phyloP scores from a whole-genome alignment of 345 rosid genomes.

The Dovyalis caffra region DNA sequence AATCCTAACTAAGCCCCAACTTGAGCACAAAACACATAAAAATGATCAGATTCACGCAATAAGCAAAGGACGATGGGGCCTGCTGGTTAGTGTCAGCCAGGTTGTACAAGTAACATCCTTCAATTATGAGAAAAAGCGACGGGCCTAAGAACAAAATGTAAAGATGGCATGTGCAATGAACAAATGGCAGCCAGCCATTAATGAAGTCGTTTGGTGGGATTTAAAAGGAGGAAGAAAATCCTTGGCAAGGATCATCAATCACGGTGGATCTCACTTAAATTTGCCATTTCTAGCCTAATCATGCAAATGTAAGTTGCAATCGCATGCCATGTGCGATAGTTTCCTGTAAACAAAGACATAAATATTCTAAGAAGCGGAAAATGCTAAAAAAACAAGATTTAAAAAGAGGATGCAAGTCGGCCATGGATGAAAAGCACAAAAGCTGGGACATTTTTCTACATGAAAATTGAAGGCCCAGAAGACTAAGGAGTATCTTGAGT shows the following conservation, averaged over 20 bases:
- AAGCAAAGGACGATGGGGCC: not conserved
- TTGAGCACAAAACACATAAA: not conserved
- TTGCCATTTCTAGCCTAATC: too few relatives aligned
- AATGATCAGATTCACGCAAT: not conserved
- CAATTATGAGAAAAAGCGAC: not conserved
- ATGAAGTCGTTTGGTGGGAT: not conserved
- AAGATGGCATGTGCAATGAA: not conserved
- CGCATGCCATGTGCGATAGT: not conserved
- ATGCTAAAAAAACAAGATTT: too few relatives aligned
- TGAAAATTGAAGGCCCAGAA: not conserved
- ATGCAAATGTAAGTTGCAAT: not conserved
- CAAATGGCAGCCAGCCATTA: not conserved
- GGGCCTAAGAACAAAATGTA: not conserved
- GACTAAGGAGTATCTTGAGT: not conserved
- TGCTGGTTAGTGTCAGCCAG: not conserved
- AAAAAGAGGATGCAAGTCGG: too few relatives aligned
- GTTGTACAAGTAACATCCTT: not conserved
- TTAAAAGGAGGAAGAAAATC: not conserved
- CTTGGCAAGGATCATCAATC: not conserved
- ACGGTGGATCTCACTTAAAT: too few relatives aligned
- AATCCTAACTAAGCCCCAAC: not conserved
- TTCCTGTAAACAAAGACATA: too few relatives aligned
- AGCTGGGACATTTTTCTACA: not conserved
- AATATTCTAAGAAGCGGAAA: too few relatives aligned
- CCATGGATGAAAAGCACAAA: too few relatives aligned